Percentiles rank a stretch among this genome's conserved stretches.
Conservation (phyloP, 306 rosid species). For the Oemleria cerasiformis region DNA sequence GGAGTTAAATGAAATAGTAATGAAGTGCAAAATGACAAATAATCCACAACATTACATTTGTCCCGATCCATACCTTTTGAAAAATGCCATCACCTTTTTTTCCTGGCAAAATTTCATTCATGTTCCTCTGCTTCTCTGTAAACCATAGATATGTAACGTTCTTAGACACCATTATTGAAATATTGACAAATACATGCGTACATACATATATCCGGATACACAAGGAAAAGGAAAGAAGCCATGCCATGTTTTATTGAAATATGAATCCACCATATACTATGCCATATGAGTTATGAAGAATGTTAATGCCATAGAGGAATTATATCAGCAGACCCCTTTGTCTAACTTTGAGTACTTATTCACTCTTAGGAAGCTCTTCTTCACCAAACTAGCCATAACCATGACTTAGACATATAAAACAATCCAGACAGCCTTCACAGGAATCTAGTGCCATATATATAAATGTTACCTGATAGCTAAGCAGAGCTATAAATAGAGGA, state of each 20-base stretch:
- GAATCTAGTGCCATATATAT: not conserved
- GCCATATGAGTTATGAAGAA: not conserved
- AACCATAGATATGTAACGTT: slow-evolving; percentile 21
- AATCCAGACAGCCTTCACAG: not conserved
- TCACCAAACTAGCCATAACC: not conserved
- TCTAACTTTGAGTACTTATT: not conserved
- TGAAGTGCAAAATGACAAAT: not conserved
- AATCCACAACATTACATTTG: not conserved
- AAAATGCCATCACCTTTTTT: slow-evolving; percentile 60
- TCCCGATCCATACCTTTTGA: slow-evolving; percentile 53
- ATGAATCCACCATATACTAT: not conserved
- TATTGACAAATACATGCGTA: not conserved
- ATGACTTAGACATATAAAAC: not conserved
- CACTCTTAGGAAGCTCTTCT: not conserved
- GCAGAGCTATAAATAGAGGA: not conserved
- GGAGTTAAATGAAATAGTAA: not conserved
- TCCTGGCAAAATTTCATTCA: slow-evolving; percentile 47
- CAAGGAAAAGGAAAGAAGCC: not conserved
- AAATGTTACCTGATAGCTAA: not conserved
- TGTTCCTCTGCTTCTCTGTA: slow-evolving; percentile 59
- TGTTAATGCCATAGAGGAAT: not conserved
- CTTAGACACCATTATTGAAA: slow-evolving; percentile 8
- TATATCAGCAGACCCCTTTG: not conserved
- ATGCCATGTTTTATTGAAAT: not conserved
- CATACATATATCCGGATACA: not conserved